Evolutionary conservation across 805 yeast species (phyloP), one percentile per base, ranked within the genome.

Genomic region (Lachancea dasiensis): DNA sequence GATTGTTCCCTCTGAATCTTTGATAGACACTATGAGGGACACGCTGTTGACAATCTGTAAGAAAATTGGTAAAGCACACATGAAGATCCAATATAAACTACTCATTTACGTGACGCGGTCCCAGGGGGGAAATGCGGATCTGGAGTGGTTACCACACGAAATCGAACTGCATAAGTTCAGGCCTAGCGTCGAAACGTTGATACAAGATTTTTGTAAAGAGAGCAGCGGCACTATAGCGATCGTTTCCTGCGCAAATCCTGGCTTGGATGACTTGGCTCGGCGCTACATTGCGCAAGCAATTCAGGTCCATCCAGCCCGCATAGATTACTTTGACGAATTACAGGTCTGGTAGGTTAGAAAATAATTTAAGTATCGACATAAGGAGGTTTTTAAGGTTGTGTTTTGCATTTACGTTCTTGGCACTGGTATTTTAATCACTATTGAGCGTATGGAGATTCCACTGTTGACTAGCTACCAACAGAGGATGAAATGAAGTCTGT

Each of bases 271-370:
- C 23, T 21, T 28, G 13, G 26, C 34, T 8, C 27, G 42, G 22
- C 29, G 27, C 20, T 19, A 20, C 30, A 38, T 34, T 16, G 32
- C 42, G 8, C 21, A 26, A 16, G 36, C 23, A 10, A 35, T 41
- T 15, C 11, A 18, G 15, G 5, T n/a, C 10, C 32, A 19, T 10
- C 28, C 11, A 15, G 26, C 17, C 27, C 37, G 33, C 28, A 26
- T 38, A 10, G 39, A 41, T 29, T 41, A 18, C 26, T 38, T 31
- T 24, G 45, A 41, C 28, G 45, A 41, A 31, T 35, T 41, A 11
- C 45, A 41, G 26, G 45, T 41, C 3, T 41, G 45, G 45, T 41
- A 18, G 32, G 19, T 3, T 15, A 17, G n/a, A n/a, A n/a, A n/a
- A n/a, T n/a, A n/a, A n/a, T n/a, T n/a, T n/a, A n/a, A n/a, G n/a